phyloP scores from a whole-genome alignment of 208 protist genomes.

The Hexamita inflata region DNA sequence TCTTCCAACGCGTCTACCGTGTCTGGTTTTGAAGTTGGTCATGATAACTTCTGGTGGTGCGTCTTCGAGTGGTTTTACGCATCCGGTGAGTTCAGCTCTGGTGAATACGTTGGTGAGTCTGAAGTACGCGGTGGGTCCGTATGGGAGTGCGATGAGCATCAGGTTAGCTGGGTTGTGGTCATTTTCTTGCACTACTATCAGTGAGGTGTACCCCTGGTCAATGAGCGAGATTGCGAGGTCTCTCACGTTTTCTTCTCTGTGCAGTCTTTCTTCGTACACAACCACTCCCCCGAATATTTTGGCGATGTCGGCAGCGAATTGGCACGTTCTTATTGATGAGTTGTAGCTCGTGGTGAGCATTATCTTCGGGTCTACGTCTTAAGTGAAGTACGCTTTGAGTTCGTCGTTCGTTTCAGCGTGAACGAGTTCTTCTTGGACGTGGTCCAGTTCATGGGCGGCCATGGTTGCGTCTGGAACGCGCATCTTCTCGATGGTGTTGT shows the following conservation, averaged over 20 bases:
- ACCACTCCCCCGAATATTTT: conserved; percentile 1
- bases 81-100: neutral
- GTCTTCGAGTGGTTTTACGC: neutral
- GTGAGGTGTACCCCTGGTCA: neutral
- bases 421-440: conserved; percentile 2
- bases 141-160: neutral
- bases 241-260: neutral
- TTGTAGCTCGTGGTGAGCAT: neutral
- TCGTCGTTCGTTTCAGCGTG: conserved; percentile 25
- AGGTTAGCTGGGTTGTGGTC: neutral
- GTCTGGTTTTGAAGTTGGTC: conserved; percentile 21
- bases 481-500: neutral
- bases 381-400: neutral
- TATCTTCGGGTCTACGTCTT: neutral
- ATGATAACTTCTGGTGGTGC: conserved; percentile 10
- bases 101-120: neutral
- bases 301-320: neutral
- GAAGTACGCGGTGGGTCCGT: conserved; percentile 7
- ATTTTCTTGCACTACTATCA: neutral
- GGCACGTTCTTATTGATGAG: neutral
- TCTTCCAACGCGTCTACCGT: neutral
- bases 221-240: neutral
- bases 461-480: conserved; percentile 10
- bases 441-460: neutral
- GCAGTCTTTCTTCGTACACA: neutral